These are phyloP conservation scores for Articulospora tetracladia DNA, from an alignment of 495 filamentous ascomycete species.

Conservation along the genomic window DNA sequence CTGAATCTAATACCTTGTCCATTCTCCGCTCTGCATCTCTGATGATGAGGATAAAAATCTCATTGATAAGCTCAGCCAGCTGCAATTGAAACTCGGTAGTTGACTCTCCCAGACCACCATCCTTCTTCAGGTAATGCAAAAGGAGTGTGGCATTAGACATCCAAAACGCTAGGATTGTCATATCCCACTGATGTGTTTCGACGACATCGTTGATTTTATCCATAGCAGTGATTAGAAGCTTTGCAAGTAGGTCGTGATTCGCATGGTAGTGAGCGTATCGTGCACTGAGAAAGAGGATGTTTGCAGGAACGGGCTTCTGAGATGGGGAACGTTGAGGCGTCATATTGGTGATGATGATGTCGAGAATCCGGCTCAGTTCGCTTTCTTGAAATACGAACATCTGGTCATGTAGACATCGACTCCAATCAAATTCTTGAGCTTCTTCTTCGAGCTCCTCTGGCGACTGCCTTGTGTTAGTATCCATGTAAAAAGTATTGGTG, in stretches of 20 bases:
- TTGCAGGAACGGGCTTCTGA: conserved; percentile 96
- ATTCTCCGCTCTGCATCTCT: conserved; percentile 95
- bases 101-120: conserved; percentile 72
- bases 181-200: conserved; percentile 94
- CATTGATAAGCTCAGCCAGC: conserved; percentile 91
- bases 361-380: conserved; percentile 83
- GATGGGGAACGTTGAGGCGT: conserved; percentile 90
- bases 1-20: conserved; percentile 88
- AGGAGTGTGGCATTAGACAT: conserved; percentile 95
- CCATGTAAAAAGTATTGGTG: conserved; percentile 4
- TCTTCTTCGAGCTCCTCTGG: conserved; percentile 84
- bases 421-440: conserved; percentile 96
- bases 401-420: conserved; percentile 90
- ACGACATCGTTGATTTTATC: conserved; percentile 96
- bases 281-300: conserved; percentile 92
- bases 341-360: conserved; percentile 98
- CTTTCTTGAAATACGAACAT: conserved; percentile 99
- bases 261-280: conserved; percentile 97
- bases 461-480: conserved; percentile 45
- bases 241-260: conserved; percentile 76
- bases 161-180: conserved; percentile 99
- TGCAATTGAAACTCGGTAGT: conserved; percentile 90
- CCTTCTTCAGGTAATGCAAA: conserved; percentile 95
- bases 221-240: conserved; percentile 80
- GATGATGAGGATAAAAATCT: conserved; percentile 98